Percentiles rank a stretch among this genome's conserved stretches.
phyloP scores from a whole-genome alignment of 2,329 filamentous ascomycete genomes.

The Ceratocystis albifundus region DNA sequence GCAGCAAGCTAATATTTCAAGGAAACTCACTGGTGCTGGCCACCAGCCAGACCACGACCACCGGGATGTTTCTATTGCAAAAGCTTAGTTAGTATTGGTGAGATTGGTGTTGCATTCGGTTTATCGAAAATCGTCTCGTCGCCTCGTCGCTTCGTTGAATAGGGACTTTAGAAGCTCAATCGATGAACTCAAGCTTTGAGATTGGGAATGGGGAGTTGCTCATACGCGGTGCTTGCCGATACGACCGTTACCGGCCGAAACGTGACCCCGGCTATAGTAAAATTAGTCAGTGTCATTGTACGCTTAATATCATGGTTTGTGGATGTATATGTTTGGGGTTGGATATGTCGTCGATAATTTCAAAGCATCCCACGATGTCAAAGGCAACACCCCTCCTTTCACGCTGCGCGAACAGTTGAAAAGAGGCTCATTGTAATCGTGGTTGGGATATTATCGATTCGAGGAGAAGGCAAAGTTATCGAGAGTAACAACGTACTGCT shows the following conservation, averaged over 20 bases:
- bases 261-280: conserved; percentile 72
- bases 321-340: conserved; percentile 14
- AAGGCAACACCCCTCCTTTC: conserved; percentile 21
- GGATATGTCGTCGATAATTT: conserved; percentile 14
- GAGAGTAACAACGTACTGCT: conserved; percentile 49
- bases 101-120: not conserved
- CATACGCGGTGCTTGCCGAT: conserved; percentile 78
- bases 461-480: conserved; percentile 20
- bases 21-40: conserved; percentile 65
- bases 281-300: conserved; percentile 28
- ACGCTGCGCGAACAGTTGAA: conserved; percentile 12
- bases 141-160: not conserved
- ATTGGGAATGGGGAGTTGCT: conserved; percentile 9
- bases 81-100: conserved; percentile 18
- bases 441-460: conserved; percentile 20
- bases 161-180: not conserved
- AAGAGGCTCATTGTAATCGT: conserved; percentile 23
- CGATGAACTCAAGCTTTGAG: not conserved
- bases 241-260: conserved; percentile 96
- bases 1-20: not conserved
- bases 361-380: conserved; percentile 18
- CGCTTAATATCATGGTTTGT: not conserved
- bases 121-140: conserved; percentile 1
- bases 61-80: conserved; percentile 55
- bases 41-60: conserved; percentile 87